Base-by-base conservation (phyloP, 2,329 filamentous ascomycete species). In the Zarea fungicola region DNA sequence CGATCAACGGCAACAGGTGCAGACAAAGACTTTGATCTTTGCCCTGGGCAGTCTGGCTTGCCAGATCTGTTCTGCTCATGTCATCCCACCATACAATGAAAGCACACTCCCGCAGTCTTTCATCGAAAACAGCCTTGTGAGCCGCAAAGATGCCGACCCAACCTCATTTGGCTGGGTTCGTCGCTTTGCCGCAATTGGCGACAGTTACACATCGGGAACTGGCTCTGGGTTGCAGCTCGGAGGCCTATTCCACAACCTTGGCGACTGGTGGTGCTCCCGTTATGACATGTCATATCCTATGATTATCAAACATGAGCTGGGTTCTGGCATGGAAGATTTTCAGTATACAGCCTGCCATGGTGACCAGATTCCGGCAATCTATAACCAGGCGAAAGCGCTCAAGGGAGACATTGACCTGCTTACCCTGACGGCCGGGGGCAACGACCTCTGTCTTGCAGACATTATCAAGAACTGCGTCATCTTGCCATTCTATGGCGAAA, bases 191-290 rank as follows among this genome's bases (percentile, higher is more conserved):
- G 65, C 65, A 36, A 56, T 69, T 13, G 66, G 66, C 9, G 66
- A 69, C 52, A 68, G 65, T 48, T 68, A 56, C 48, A 68, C 64
- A 5, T 65, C 66, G 1, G 66, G 66, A 28, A 67, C 68, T 39
- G 65, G 55, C 1, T 53, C 64, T 7, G 58, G 58, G 16, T n/a
- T 35, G 2, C 53, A 22, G 28, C 45, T 56, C n/a, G 61, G 62
- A 4, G 50, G 36, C 18, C 26, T 48, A 5, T 16, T 51, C 36
- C 25, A 32, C 22, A 41, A 35, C 8, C n/a, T 21, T 3, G 36
- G 21, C 9, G 42, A 56, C 37, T 60, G 56, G 55, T 18, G 48
- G 14, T 66, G 64, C 50, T 60, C 63, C 5, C 58, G 63, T 16
- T 66, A 65, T 46, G 54, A 58, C 40, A 26, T 49, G 2, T 48